Percentiles rank a stretch among this genome's conserved stretches.
Evolutionary conservation across 1,139 yeast genomes (phyloP).

Genomic region (Hanseniaspora gamundiae): DNA sequence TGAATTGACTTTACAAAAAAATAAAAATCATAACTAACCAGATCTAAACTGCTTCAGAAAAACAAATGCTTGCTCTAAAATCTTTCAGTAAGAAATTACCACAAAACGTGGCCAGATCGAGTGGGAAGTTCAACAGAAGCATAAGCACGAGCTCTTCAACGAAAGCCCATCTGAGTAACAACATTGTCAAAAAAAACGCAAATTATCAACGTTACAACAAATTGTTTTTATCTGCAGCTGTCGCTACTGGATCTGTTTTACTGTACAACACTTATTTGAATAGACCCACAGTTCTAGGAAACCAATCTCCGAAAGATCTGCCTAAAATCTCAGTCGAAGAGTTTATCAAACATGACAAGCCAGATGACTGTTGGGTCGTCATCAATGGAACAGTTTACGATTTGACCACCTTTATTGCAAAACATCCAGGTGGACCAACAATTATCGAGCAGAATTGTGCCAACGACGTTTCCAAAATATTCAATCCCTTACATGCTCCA

Average conservation of each 20-base stretch:
- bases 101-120: too few species aligned
- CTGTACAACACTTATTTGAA: not conserved
- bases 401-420: conserved; percentile 60
- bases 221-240: too few species aligned
- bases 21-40: too few species aligned
- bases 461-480: conserved; percentile 78
- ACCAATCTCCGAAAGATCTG: conserved; percentile 7
- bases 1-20: too few species aligned
- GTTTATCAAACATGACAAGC: conserved; percentile 44
- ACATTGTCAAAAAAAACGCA: too few species aligned
- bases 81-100: too few species aligned
- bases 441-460: conserved; percentile 75
- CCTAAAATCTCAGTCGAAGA: conserved; percentile 29
- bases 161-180: too few species aligned
- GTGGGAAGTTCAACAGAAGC: too few species aligned
- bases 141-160: too few species aligned
- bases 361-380: conserved; percentile 80
- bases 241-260: not conserved
- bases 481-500: conserved; percentile 77
- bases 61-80: too few species aligned
- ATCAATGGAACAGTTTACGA: conserved; percentile 78
- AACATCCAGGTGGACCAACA: conserved; percentile 83
- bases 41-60: too few species aligned
- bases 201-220: too few species aligned
- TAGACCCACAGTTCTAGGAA: not conserved